phyloP scores from a whole-genome alignment of 192 early-diverging fungal species.

The Backusella morwellensis region DNA sequence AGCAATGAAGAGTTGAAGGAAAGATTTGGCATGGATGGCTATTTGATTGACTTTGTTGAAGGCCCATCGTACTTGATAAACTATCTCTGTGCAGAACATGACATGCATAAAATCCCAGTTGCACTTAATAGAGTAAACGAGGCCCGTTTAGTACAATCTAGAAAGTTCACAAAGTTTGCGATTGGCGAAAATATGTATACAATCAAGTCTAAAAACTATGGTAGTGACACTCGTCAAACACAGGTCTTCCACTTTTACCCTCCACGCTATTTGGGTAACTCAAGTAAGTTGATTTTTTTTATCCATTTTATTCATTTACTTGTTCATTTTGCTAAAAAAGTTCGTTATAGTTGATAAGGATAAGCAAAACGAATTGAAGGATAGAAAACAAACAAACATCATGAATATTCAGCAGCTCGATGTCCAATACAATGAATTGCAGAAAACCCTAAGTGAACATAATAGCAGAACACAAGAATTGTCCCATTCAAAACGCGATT shows the following conservation, averaged over 20 bases:
- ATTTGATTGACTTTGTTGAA: conserved; percentile 71
- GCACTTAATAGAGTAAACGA: conserved; percentile 6
- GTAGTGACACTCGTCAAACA: conserved; percentile 23
- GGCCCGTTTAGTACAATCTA: conserved; percentile 3
- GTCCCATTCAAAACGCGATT: conserved; percentile 7
- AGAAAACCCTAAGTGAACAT: conserved; percentile 26
- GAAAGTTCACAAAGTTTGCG: conserved; percentile 24
- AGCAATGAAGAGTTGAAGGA: conserved; percentile 21
- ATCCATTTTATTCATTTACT: not conserved
- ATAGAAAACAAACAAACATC: conserved; percentile 20
- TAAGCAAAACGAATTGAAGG: conserved; percentile 34
- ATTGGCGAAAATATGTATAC: conserved; percentile 23
- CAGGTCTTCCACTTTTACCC: conserved; percentile 11
- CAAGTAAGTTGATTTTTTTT: conserved; percentile 20
- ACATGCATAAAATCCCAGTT: conserved; percentile 56
- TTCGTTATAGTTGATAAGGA: conserved; percentile 43
- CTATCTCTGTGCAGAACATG: conserved; percentile 58
- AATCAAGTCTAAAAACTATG: conserved; percentile 33
- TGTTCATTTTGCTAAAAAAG: not conserved
- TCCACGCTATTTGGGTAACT: conserved; percentile 17
- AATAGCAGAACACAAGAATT: conserved; percentile 1
- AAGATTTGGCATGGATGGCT: conserved; percentile 71
- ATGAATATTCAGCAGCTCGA: conserved; percentile 29
- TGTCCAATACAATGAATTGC: conserved; percentile 32
- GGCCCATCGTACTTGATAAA: conserved; percentile 63